Evolutionary conservation across 352 stramenopile genomes (phyloP).

Genomic region (Aphanomyces astaci): DNA sequence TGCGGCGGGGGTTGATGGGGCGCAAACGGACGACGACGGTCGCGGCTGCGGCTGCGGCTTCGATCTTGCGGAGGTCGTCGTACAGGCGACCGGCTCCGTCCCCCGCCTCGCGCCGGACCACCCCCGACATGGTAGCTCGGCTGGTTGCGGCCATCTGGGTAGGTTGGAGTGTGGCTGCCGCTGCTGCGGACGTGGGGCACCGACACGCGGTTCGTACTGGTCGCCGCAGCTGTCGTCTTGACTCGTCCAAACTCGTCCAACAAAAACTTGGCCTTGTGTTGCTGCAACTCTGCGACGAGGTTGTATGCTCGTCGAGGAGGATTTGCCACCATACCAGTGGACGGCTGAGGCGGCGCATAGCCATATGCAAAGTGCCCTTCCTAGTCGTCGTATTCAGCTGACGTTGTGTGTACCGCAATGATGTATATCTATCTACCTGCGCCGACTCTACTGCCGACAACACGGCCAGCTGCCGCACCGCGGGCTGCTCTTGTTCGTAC

Average conservation of each 20-base stretch:
- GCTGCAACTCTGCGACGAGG: not conserved
- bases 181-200: not conserved
- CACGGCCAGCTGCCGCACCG: conserved; percentile 39
- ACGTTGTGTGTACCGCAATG: no score
- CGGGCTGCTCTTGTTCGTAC: conserved; percentile 68
- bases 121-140: no score
- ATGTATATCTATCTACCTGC: no score
- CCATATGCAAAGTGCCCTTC: conserved; percentile 53
- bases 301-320: conserved; percentile 19
- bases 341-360: conserved; percentile 59
- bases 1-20: not conserved
- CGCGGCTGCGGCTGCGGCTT: not conserved
- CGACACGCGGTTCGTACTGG: not conserved
- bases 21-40: not conserved
- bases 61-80: not conserved
- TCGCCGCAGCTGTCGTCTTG: not conserved
- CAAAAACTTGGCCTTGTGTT: not conserved
- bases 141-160: no score
- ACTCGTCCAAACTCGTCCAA: conserved; percentile 19
- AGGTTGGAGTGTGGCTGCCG: not conserved
- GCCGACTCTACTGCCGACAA: conserved; percentile 29
- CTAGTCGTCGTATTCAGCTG: no score
- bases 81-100: no score
- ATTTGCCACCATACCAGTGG: conserved; percentile 39
- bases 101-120: no score